These are phyloP conservation scores for Limonomyces culmigenus DNA, from an alignment of 1,284 basidiomycete species.

Conservation along the genomic window DNA sequence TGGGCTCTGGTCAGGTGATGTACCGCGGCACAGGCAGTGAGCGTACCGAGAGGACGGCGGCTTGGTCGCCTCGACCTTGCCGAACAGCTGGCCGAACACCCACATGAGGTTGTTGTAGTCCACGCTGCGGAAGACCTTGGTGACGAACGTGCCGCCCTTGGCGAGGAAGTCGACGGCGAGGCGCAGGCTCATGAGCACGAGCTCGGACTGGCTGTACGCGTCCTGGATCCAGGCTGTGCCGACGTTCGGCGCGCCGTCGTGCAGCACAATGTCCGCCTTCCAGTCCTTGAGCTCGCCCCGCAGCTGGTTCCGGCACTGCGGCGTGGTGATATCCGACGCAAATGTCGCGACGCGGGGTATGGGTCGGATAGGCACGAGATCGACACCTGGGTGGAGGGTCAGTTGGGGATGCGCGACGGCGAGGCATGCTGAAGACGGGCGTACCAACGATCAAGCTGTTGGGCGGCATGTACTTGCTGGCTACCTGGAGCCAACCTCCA, in stretches of 20 bases:
- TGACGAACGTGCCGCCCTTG: constrained; percentile 93
- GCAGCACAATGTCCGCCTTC: constrained; percentile 99
- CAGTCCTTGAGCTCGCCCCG: constrained; percentile 90
- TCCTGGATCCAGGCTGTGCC: constrained; percentile 99
- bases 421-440: constrained; percentile 16
- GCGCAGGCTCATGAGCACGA: constrained; percentile 91
- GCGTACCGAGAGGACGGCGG: constrained; percentile 87
- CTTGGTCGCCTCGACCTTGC: constrained; percentile 95
- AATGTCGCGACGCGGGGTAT: constrained; percentile 91
- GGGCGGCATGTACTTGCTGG: constrained; percentile 94
- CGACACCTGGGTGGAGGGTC: constrained; percentile 48
- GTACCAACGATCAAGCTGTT: constrained; percentile 89
- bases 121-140: constrained; percentile 96
- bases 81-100: constrained; percentile 97
- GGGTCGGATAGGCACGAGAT: constrained; percentile 91
- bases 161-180: constrained; percentile 91
- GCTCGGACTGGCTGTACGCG: constrained; percentile 93
- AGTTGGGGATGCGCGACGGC: not conserved
- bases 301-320: constrained; percentile 79
- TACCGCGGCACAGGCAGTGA: not conserved
- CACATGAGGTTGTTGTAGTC: constrained; percentile 99
- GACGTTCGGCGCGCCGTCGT: constrained; percentile 99
- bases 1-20: not conserved
- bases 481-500: constrained; percentile 98
- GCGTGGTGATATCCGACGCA: constrained; percentile 89